Base-by-base conservation (phyloP, 345 rosid species). In the Eucalyptus erythrocorys region DNA sequence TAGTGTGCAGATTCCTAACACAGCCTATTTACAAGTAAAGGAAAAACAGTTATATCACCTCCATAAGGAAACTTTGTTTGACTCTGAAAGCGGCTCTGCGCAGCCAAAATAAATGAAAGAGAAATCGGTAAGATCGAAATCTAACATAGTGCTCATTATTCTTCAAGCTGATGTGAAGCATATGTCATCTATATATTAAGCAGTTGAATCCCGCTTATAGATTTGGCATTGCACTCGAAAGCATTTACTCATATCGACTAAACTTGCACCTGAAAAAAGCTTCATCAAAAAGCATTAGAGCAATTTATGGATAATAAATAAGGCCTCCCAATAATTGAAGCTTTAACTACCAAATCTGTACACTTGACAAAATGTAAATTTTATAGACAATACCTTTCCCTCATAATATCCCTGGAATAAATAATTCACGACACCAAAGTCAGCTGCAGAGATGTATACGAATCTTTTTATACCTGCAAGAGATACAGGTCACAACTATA, bases 401-500 rank as follows among this genome's bases (percentile, higher is more conserved):
- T 97, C 99, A 26, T 94, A 97, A 91, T 96, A 98, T 90, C 99
- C 99, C 86, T 88, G 91, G 91, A 97, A 91, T 48, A 98, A 66
- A 93, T 95, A 94, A 89, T 97, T 98, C 68, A 89, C 98, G 90
- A 95, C 48, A 37, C 99, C 99, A 88, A 96, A 96, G 92, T 95
- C 97, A 87, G 99, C 99, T 86, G 99, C 98, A 79, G 99, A 98
- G 32, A 98, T 95, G 89, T 94, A 97, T 87, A 95, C 95, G 91
- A 95, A 97, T 93, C 97, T 93, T 92, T 95, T 97, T 49, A 97
- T 96, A 91, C 98, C 99, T 98, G 89, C 82, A 64, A 86, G 82
- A 86, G 47, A 27, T 71, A 47, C 30, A 88, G 79, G 76, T 79
- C 48, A 86, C 76, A 53, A 87, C 19, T 30, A 32, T n/a, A 71